phyloP scores from a whole-genome alignment of 306 rosid genomes.

The Rosa lucieae region DNA sequence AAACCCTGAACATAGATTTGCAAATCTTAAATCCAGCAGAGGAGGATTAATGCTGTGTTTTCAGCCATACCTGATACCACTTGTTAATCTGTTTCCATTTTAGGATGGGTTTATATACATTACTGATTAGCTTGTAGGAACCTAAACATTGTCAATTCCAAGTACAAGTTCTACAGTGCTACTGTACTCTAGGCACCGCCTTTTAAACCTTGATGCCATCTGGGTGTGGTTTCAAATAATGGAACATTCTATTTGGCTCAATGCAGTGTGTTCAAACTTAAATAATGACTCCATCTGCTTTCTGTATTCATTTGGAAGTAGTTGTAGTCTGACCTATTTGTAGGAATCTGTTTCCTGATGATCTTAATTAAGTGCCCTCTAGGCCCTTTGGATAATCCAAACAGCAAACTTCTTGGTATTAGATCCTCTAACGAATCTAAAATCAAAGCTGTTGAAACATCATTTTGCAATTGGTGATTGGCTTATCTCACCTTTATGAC shows the following conservation, averaged over 20 bases:
- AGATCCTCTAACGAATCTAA: background rate
- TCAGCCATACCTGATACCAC: background rate
- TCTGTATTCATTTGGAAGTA: too few species aligned
- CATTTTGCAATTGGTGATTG: background rate
- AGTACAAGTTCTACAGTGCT: background rate
- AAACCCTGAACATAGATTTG: conserved; percentile 23
- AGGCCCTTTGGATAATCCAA: background rate
- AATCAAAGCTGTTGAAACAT: background rate
- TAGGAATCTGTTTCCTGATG: background rate
- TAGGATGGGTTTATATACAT: background rate
- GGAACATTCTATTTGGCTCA: background rate
- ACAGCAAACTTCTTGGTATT: background rate
- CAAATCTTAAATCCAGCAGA: conserved; percentile 14
- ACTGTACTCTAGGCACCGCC: background rate
- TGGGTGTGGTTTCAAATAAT: background rate
- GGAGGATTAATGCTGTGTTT: background rate
- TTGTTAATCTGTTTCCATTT: background rate
- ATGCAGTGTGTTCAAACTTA: background rate
- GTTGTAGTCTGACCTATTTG: background rate
- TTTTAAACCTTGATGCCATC: background rate
- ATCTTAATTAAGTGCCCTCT: background rate
- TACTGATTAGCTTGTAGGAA: conserved; percentile 5
- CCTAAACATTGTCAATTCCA: conserved; percentile 3
- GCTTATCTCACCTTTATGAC: background rate
- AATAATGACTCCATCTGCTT: background rate